Percentiles rank a stretch among this genome's conserved stretches.
phyloP scores from a whole-genome alignment of 345 rosid species.

The Salix koriyanagi region DNA sequence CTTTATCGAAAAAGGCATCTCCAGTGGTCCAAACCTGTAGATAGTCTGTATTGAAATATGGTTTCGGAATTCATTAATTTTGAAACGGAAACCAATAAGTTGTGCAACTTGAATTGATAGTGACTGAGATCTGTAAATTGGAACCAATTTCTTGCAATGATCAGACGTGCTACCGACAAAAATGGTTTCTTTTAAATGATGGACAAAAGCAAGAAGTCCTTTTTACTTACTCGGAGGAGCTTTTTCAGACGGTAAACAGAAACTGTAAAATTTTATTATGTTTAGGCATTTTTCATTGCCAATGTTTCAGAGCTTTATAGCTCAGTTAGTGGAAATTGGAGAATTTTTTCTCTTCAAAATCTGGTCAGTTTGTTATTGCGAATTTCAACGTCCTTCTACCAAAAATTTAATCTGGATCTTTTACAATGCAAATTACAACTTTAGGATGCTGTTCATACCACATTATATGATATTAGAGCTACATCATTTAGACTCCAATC shows the following conservation, averaged over 20 bases:
- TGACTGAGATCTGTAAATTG: background rate
- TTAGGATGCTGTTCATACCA: background rate
- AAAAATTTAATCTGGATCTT: background rate
- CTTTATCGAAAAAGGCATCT: constrained; percentile 4
- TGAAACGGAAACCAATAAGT: background rate
- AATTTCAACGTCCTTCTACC: background rate
- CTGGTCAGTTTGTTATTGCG: background rate
- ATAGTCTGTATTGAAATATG: background rate
- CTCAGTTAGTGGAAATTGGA: background rate
- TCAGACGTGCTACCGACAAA: background rate
- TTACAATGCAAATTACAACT: background rate
- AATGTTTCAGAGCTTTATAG: background rate
- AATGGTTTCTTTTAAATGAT: background rate
- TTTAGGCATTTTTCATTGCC: background rate
- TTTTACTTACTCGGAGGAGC: background rate
- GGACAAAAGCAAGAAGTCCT: background rate
- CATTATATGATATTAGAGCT: background rate
- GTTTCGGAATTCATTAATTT: constrained; percentile 3
- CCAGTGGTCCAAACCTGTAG: constrained; percentile 11
- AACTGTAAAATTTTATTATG: background rate
- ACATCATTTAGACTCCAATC: background rate
- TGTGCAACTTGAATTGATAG: background rate
- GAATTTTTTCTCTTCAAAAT: background rate
- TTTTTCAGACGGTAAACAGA: background rate
- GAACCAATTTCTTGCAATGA: constrained; percentile 12